phyloP scores from a whole-genome alignment of 2,329 filamentous ascomycete species.

The Nothopassalora personata region DNA sequence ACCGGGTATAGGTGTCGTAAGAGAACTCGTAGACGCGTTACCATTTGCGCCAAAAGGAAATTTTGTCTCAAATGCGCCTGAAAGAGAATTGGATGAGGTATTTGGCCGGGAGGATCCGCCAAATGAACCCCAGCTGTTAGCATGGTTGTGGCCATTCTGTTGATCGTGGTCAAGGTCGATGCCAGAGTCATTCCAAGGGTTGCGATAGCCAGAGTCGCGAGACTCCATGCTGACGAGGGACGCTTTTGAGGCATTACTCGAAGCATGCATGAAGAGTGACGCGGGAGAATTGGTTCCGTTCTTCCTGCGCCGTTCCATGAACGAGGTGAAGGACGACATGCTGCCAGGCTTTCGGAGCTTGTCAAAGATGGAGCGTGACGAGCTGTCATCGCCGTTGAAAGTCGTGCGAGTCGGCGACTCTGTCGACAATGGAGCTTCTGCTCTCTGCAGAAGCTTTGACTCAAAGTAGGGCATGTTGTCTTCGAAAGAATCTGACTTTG shows the following conservation, averaged over 20 bases:
- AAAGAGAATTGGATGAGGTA: constrained; percentile 57
- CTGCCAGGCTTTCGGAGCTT: constrained; percentile 89
- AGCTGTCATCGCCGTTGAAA: constrained; percentile 71
- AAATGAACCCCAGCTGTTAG: constrained; percentile 41
- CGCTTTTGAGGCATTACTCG: constrained; percentile 89
- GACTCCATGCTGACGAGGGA: constrained; percentile 95
- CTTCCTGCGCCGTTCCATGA: constrained; percentile 88
- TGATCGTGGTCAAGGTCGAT: constrained; percentile 88
- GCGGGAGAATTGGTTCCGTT: constrained; percentile 74
- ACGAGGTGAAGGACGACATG: constrained; percentile 93
- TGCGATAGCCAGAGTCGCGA: constrained; percentile 87
- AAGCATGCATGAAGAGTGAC: constrained; percentile 75
- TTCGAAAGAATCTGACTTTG: constrained; percentile 97
- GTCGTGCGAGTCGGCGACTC: constrained; percentile 84
- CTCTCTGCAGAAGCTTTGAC: constrained; percentile 91
- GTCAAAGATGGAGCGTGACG: constrained; percentile 81
- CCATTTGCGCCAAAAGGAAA: constrained; percentile 54
- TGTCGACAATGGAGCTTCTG: constrained; percentile 68
- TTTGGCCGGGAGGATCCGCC: constrained; percentile 57
- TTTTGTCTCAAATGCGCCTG: constrained; percentile 58
- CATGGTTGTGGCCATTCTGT: constrained; percentile 34
- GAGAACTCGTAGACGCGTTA: constrained; percentile 35
- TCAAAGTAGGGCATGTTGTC: constrained; percentile 96
- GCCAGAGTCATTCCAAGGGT: constrained; percentile 96
- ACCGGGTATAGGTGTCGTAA: constrained; percentile 36